These are phyloP conservation scores for Trypanosoma grayi DNA, from an alignment of 208 protist genomes.

Conservation along the genomic window DNA sequence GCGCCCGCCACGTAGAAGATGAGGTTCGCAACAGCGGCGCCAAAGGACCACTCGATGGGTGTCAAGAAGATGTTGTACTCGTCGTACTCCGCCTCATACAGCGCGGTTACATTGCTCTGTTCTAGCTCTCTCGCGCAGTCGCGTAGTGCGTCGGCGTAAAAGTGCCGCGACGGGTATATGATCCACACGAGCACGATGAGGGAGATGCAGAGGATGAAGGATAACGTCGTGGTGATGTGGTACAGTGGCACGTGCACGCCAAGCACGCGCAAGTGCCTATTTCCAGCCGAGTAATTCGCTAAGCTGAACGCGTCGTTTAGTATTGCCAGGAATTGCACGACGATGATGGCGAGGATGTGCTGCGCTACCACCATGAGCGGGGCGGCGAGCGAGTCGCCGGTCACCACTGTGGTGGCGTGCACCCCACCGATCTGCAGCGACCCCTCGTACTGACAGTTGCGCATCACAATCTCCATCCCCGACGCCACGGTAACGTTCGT, in stretches of 20 bases:
- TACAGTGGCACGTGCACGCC: constrained; percentile 79
- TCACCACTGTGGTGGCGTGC: constrained; percentile 28
- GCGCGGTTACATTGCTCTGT: constrained; percentile 15
- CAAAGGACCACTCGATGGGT: constrained; percentile 71
- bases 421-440: constrained; percentile 41
- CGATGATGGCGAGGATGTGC: constrained; percentile 57
- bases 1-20: constrained; percentile 47
- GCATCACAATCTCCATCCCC: constrained; percentile 44
- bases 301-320: constrained; percentile 40
- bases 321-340: constrained; percentile 68
- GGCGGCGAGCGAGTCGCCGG: constrained; percentile 37
- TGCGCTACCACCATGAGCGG: constrained; percentile 65
- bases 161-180: constrained; percentile 41
- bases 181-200: constrained; percentile 57
- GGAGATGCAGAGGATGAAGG: constrained; percentile 57
- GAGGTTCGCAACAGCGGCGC: constrained; percentile 43
- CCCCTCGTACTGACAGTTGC: constrained; percentile 58
- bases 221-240: constrained; percentile 57
- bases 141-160: constrained; percentile 48
- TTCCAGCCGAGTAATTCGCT: constrained; percentile 57
- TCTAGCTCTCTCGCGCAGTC: constrained; percentile 43
- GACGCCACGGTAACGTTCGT: constrained; percentile 31
- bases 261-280: constrained; percentile 66
- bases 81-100: constrained; percentile 62
- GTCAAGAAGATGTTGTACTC: constrained; percentile 65